Percentiles rank a stretch among this genome's conserved stretches.
These are phyloP conservation scores for Backusella tarrabulga DNA, from an alignment of 192 early-diverging fungal species.

Conservation along the genomic window DNA sequence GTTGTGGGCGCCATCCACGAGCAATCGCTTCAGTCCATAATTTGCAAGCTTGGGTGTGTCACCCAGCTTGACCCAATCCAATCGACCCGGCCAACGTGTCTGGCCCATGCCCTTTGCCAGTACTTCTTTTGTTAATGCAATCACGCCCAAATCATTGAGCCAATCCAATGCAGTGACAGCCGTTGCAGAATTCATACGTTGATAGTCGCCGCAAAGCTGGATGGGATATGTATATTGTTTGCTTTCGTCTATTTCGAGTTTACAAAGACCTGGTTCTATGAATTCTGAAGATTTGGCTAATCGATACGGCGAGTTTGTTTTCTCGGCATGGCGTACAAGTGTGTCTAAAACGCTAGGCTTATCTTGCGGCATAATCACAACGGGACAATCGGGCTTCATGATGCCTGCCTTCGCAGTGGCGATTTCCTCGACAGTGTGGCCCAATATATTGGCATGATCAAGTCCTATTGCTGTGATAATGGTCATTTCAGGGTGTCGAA, in stretches of 20 bases:
- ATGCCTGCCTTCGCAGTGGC: slow-evolving; percentile 82
- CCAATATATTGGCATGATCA: slow-evolving; percentile 77
- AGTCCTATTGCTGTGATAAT: slow-evolving; percentile 69
- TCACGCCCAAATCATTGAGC: not conserved
- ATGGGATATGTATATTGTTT: slow-evolving; percentile 40
- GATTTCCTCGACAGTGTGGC: slow-evolving; percentile 64
- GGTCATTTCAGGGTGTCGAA: slow-evolving; percentile 40
- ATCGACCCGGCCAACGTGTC: slow-evolving; percentile 81
- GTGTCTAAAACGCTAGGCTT: slow-evolving; percentile 40
- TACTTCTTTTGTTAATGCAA: slow-evolving; percentile 28
- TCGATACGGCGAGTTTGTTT: slow-evolving; percentile 1
- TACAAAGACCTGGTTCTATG: not conserved
- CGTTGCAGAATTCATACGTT: slow-evolving; percentile 77
- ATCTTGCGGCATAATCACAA: slow-evolving; percentile 56
- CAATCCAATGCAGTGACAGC: slow-evolving; percentile 60
- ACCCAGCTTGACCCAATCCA: slow-evolving; percentile 57
- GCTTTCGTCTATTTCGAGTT: not conserved
- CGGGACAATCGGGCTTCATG: slow-evolving; percentile 48
- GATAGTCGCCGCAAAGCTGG: slow-evolving; percentile 73
- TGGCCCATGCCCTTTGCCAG: slow-evolving; percentile 64
- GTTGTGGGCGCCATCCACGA: slow-evolving; percentile 94
- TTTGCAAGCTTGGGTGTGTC: slow-evolving; percentile 12
- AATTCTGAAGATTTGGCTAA: not conserved
- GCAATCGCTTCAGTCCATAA: slow-evolving; percentile 43
- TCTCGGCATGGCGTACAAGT: slow-evolving; percentile 29